phyloP scores from a whole-genome alignment of 208 protist genomes.

The Dictyostelium gargantuum region DNA sequence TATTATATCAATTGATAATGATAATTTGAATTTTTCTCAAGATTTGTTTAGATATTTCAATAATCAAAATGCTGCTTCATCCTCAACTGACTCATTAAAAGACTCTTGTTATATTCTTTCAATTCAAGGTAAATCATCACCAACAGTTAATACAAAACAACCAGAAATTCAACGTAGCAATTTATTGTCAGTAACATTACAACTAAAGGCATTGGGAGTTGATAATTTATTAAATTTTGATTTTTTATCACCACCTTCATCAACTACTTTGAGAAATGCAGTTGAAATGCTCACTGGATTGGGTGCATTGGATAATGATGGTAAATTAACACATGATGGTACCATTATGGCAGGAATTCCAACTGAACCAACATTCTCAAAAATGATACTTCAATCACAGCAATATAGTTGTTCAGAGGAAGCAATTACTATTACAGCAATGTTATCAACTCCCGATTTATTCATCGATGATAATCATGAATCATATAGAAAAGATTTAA shows the following conservation, averaged over 20 bases:
- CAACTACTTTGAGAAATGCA: slow-evolving; percentile 76
- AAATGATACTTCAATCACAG: slow-evolving; percentile 60
- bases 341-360: slow-evolving; percentile 86
- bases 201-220: slow-evolving; percentile 88
- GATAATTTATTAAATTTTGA: slow-evolving; percentile 89
- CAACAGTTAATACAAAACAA: background rate
- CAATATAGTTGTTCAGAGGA: slow-evolving; percentile 77
- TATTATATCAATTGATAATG: background rate
- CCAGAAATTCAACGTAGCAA: slow-evolving; percentile 91
- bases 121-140: slow-evolving; percentile 70
- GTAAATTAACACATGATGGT: slow-evolving; percentile 81
- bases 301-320: slow-evolving; percentile 83
- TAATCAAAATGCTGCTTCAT: too few species aligned
- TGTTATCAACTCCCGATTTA: slow-evolving; percentile 77
- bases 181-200: slow-evolving; percentile 84
- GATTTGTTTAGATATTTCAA: slow-evolving; percentile 95
- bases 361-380: slow-evolving; percentile 83
- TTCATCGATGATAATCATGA: slow-evolving; percentile 68
- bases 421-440: slow-evolving; percentile 76
- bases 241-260: slow-evolving; percentile 86
- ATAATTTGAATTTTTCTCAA: slow-evolving; percentile 90
- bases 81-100: slow-evolving; percentile 8
- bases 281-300: slow-evolving; percentile 84
- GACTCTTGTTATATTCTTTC: slow-evolving; percentile 72
- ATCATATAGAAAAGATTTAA: slow-evolving; percentile 61